These are phyloP conservation scores for Elsinoe perseae DNA, from an alignment of 2,329 filamentous ascomycete genomes.

Conservation along the genomic window DNA sequence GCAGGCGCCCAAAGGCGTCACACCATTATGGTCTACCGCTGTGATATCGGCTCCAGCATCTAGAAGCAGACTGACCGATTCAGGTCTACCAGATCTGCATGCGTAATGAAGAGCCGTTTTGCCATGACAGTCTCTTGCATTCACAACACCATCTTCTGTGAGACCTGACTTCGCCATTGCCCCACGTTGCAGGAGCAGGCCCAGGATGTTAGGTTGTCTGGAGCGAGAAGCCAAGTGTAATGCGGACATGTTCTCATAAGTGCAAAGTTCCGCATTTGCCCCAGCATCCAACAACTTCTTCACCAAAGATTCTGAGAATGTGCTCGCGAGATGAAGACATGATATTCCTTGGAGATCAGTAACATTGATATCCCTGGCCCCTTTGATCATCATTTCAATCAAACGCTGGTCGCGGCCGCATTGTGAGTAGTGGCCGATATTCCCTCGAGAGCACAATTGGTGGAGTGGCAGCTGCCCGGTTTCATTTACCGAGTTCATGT, in stretches of 20 bases:
- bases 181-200: background rate
- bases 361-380: background rate
- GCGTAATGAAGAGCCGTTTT: background rate
- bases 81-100: background rate
- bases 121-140: background rate
- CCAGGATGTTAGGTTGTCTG: background rate
- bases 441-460: background rate
- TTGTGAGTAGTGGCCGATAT: too few relatives aligned
- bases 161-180: background rate
- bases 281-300: background rate
- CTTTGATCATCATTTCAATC: background rate
- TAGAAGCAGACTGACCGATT: background rate
- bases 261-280: background rate
- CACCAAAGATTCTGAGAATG: background rate
- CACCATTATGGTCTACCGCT: background rate
- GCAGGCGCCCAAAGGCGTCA: background rate
- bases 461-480: background rate
- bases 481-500: background rate
- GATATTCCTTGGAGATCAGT: background rate
- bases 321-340: background rate
- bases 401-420: too few relatives aligned
- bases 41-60: background rate
- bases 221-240: background rate
- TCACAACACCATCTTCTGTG: background rate
- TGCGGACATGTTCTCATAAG: background rate